Conservation (phyloP, 2,329 filamentous ascomycete genomes). For the Fusarium nematophilum region DNA sequence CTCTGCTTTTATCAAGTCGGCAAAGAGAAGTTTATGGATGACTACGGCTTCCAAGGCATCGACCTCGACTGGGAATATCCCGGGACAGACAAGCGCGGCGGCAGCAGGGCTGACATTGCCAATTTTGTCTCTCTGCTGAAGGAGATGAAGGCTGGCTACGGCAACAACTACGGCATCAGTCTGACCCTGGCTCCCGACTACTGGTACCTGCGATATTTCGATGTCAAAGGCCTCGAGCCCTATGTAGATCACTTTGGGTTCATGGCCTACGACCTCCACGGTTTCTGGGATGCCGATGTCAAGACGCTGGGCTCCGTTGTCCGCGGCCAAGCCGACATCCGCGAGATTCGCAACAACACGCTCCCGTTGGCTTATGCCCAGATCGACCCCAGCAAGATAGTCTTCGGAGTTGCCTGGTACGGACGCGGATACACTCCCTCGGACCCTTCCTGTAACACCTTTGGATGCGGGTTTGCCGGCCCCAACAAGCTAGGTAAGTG, state of each 20-base stretch:
- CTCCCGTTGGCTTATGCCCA: slow-evolving; percentile 55
- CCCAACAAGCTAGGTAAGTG: slow-evolving; percentile 43
- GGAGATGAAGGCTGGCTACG: slow-evolving; percentile 46
- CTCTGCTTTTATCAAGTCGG: slow-evolving; percentile 51
- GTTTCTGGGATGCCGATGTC: slow-evolving; percentile 53
- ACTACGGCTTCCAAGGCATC: slow-evolving; percentile 47
- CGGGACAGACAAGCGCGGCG: slow-evolving; percentile 47
- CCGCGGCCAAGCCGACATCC: slow-evolving; percentile 55
- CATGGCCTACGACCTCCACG: slow-evolving; percentile 57
- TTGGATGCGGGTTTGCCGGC: slow-evolving; percentile 40
- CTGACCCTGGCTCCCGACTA: slow-evolving; percentile 50
- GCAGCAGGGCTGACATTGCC: slow-evolving; percentile 47
- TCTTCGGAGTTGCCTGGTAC: slow-evolving; percentile 60
- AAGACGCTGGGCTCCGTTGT: slow-evolving; percentile 47
- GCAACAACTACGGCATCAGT: slow-evolving; percentile 53
- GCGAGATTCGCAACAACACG: slow-evolving; percentile 52
- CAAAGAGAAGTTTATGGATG: slow-evolving; percentile 33
- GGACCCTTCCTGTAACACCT: slow-evolving; percentile 40
- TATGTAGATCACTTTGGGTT: slow-evolving; percentile 53
- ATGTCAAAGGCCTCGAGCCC: slow-evolving; percentile 49
- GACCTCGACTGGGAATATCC: slow-evolving; percentile 63
- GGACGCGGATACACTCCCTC: slow-evolving; percentile 56
- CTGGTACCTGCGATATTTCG: slow-evolving; percentile 53
- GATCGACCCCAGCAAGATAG: slow-evolving; percentile 54
- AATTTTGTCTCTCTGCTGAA: slow-evolving; percentile 52